Base-by-base conservation (phyloP, 1,139 yeast species). In the Suzukiozyma palmioleophila region DNA sequence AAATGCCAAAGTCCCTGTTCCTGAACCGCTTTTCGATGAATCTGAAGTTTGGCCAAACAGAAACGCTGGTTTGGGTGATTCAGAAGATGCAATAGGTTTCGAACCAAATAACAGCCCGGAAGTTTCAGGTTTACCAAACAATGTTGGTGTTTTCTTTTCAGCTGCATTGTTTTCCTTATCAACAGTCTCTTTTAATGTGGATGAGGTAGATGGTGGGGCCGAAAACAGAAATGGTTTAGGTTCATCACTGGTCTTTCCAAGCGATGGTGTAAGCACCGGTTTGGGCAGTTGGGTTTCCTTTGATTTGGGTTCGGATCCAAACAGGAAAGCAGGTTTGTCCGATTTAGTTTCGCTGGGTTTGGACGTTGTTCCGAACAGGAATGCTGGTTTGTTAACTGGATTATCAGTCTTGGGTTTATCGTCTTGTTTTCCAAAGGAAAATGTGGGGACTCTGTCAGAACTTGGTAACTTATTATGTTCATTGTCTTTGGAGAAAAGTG, bases 21-120 rank as follows among this genome's bases (percentile, higher is more conserved):
- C 12, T 31, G 28, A 6, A 27, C 32, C 14, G 6, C 13, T 26
- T 26, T 26, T 26, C 13, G 28, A 26, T n/a, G 43, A 21, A 22
- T 33, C 28, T 3, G 43, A 12, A 34, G 22, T 18, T 33, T 30
- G 12, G 21, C 33, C 3, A 35, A 32, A 24, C 27, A 26, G 28
- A 26, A 26, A 26, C 6, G 39, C 37, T 11, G 35, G 36, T 15
- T 27, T 35, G 28, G 28, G 13, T 11, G 26, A 33, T 12, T 36
- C 32, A 12, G 38, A 36, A 5, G 39, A 39, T 33, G 44, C 21
- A 11, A 32, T 8, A 21, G 38, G 9, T 13, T 39, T 36, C 15
- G 42, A 21, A 3, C 50, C 52, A 41, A 49, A 45, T 7, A 45
- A 36, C 32, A 49, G 43, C 11, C 38, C 24, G 12, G 46, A 45